Evolutionary conservation across 2,329 filamentous ascomycete species (phyloP), one percentile per base, ranked within the genome.

Genomic region (Volutella citrinella): DNA sequence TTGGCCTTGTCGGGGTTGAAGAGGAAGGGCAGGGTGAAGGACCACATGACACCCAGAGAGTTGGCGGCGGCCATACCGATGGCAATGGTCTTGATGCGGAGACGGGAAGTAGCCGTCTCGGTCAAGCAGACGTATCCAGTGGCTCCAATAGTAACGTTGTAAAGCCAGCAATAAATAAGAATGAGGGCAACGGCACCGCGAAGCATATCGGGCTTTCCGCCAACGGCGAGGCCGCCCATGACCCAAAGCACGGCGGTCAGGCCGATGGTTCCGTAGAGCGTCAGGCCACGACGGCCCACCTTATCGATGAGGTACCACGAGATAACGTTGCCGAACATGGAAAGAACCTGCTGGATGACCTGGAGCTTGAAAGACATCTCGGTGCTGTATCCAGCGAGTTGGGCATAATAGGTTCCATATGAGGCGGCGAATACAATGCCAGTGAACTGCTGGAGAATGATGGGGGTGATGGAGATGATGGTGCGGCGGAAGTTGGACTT

Each of bases 1-100:
- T 47, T 47, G 28, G 44, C 44, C 25, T 45, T 32, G 14, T 45
- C 42, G 11, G 42, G 39, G 42, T 47, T 47, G 42, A 47, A 45
- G 4, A 47, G 36, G 21, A 40, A 47, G 11, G 44, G 44, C 16
- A 45, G 42, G 19, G 41, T 39, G 13, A 47, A 47, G 10, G 39
- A 34, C 41, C 41, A 46, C 41, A 46, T 44, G 7, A 46, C 35
- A 19, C 42, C 37, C 10, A 48, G 30, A 2, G 24, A 22, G 27
- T 44, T 42, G 25, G 43, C 40, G 15, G 40, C 30, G 9, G 45
- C 45, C 10, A 46, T 34, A 4, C 37, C 43, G 25, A 48, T 36
- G n/a, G 43, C 31, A 4, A 42, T 36, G 1, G 45, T 46, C 40
- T 46, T 46, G 33, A 38, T 35, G 10, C 45, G 43, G 15, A 48